Evolutionary conservation across 2,329 filamentous ascomycete genomes (phyloP).

Genomic region (Fusarium chlamydosporum): DNA sequence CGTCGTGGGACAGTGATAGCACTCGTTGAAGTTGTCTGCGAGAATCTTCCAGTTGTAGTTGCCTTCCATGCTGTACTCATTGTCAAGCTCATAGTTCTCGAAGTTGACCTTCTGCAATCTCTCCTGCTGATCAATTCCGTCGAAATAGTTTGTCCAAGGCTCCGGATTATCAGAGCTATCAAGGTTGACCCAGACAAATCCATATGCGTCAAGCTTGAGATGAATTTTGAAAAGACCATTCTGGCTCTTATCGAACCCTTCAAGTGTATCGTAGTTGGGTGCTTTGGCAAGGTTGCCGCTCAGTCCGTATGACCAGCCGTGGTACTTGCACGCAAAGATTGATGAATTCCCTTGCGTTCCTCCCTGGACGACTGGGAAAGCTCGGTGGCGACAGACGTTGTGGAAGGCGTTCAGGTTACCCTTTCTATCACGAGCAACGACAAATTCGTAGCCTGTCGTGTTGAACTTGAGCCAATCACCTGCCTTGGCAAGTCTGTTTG

Average conservation of each 20-base stretch:
- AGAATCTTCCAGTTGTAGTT: conserved; percentile 73
- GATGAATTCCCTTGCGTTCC: conserved; percentile 62
- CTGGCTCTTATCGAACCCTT: conserved; percentile 67
- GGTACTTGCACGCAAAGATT: conserved; percentile 72
- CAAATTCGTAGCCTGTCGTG: conserved; percentile 68
- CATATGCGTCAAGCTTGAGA: conserved; percentile 64
- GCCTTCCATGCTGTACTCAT: conserved; percentile 68
- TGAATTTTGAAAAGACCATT: conserved; percentile 70
- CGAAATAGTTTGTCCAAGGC: conserved; percentile 66
- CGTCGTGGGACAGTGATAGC: conserved; percentile 41
- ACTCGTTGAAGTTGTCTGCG: conserved; percentile 74
- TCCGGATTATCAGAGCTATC: conserved; percentile 62
- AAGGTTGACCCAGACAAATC: conserved; percentile 72
- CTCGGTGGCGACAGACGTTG: conserved; percentile 74
- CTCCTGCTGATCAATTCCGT: conserved; percentile 60
- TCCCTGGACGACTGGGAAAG: conserved; percentile 67
- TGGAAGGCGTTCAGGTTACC: conserved; percentile 70
- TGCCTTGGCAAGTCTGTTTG: conserved; percentile 62
- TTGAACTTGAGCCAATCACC: conserved; percentile 71
- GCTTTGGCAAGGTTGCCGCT: conserved; percentile 71
- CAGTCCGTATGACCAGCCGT: conserved; percentile 72
- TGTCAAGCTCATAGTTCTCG: conserved; percentile 66
- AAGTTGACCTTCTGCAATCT: conserved; percentile 58
- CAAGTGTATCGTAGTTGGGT: conserved; percentile 65
- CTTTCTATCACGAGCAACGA: conserved; percentile 58